Evolutionary conservation across 192 early-diverging fungal genomes (phyloP), one percentile per base, ranked within the genome.

Genomic region (Coemansia sp.): DNA sequence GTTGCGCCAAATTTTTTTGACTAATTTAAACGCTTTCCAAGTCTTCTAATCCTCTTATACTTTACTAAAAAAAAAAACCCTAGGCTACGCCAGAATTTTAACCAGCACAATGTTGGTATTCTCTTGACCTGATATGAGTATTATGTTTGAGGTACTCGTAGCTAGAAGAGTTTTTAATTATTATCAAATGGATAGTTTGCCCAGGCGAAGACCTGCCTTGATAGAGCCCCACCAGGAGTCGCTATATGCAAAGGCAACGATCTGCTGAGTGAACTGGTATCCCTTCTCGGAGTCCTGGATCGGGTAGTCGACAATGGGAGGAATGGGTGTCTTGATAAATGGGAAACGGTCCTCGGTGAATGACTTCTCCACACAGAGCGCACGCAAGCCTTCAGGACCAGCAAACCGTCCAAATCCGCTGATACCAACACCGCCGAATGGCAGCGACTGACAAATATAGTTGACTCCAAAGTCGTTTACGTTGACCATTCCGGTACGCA

Each of bases 381-480:
- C 88, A 33, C 92, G 85, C 60, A 93, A 70, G 4, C 92, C 92
- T 71, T 93, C 92, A 46, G 85, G 74, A 8, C 92, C 92, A 6
- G 89, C 89, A 73, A 89, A 89, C 18, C 92, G 85, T 30, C 91
- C 92, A 76, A 91, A 91, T 0, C 92, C 92, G 60, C 88, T 90
- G 38, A 85, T 89, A 18, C 90, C 90, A 9, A 94, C 89, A 62
- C 92, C 92, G 57, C 92, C 92, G 84, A 94, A 94, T 2, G 92
- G 92, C 60, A 94, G 67, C 3, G 87, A 83, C 69, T 94, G 91
- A 75, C 91, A 92, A 6, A 95, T 84, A 62, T 94, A 95, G 59
- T 89, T 92, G 65, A 90, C 89, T 18, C 85, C 94, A 68, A 93
- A 95, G 69, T 94, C 94, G 72, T 95, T 95, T 64, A 94, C 78